phyloP scores from a whole-genome alignment of 768 basidiomycete genomes.

The Jaapia argillacea region DNA sequence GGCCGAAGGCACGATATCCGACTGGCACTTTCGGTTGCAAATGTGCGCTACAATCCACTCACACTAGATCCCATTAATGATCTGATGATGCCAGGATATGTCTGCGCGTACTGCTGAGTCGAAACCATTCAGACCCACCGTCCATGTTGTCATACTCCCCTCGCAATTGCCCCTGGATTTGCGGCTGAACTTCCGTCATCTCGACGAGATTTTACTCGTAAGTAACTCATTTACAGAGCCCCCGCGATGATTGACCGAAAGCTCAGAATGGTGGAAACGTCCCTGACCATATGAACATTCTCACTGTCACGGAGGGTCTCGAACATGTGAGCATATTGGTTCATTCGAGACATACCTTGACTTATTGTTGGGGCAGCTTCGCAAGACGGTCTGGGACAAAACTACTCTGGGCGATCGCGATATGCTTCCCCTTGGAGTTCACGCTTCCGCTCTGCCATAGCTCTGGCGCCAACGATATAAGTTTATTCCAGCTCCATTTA shows the following conservation, averaged over 20 bases:
- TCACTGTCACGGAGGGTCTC: conserved; percentile 45
- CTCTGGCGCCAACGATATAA: too few relatives aligned
- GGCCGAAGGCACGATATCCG: conserved; percentile 48
- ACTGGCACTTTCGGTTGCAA: conserved; percentile 47
- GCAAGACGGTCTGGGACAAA: conserved; percentile 41
- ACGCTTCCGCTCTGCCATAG: conserved; percentile 16
- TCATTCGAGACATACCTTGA: conserved; percentile 2
- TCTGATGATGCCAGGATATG: conserved; percentile 37
- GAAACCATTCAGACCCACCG: conserved; percentile 61
- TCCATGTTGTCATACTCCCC: conserved; percentile 67
- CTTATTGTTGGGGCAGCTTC: conserved; percentile 30
- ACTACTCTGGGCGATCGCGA: conserved; percentile 33
- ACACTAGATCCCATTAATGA: neutral
- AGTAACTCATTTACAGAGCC: conserved; percentile 11
- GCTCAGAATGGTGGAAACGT: conserved; percentile 32
- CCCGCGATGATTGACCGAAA: conserved; percentile 20
- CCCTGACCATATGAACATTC: conserved; percentile 73
- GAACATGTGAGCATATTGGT: conserved; percentile 39
- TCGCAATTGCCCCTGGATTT: conserved; percentile 69
- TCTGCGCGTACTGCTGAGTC: conserved; percentile 37
- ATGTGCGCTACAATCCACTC: conserved; percentile 26
- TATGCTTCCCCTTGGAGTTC: conserved; percentile 51
- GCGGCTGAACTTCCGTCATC: conserved; percentile 51
- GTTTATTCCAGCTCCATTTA: too few relatives aligned
- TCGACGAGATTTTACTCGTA: conserved; percentile 57